These are phyloP conservation scores for Raffaelea deltoideospora DNA, from an alignment of 2,329 filamentous ascomycete genomes.

Conservation along the genomic window DNA sequence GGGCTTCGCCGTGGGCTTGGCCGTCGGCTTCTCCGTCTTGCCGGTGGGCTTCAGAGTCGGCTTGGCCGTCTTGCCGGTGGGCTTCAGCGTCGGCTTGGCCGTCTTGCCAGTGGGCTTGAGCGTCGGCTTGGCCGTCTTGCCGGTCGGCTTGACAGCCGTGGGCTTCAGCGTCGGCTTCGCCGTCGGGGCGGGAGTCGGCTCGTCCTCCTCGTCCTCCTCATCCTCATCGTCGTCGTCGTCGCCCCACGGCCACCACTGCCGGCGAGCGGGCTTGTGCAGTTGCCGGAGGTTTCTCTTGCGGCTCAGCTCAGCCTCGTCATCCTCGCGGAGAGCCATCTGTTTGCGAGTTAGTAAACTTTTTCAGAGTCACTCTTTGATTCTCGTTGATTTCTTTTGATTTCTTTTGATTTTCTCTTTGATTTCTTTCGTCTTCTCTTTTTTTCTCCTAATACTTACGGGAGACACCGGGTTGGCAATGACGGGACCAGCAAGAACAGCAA, in stretches of 20 bases:
- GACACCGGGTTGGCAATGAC: constrained; percentile 4
- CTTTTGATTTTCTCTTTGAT: not conserved
- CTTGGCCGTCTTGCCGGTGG: not conserved
- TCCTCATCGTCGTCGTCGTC: constrained; percentile 4
- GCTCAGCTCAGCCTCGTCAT: constrained; percentile 3
- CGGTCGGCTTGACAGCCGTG: not conserved
- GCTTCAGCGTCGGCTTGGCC: not conserved
- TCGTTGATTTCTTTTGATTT: not conserved
- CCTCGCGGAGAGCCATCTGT: constrained; percentile 1
- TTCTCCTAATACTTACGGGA: constrained; percentile 1
- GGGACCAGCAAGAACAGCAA: constrained; percentile 5
- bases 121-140: not conserved
- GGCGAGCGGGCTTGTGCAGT: constrained; percentile 1
- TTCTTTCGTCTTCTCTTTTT: not conserved
- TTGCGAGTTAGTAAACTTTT: too few species aligned
- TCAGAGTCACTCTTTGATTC: not conserved
- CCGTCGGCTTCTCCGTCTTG: not conserved
- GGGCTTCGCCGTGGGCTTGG: not conserved
- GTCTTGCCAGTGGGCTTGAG: not conserved
- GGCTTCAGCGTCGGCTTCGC: not conserved
- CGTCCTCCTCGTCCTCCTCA: constrained; percentile 4
- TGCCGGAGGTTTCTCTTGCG: constrained; percentile 2
- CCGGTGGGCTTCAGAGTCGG: not conserved
- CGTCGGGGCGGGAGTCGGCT: not conserved
- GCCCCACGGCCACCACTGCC: constrained; percentile 3